Evolutionary conservation across 768 basidiomycete species (phyloP).

Genomic region (Agrocybe pediades): DNA sequence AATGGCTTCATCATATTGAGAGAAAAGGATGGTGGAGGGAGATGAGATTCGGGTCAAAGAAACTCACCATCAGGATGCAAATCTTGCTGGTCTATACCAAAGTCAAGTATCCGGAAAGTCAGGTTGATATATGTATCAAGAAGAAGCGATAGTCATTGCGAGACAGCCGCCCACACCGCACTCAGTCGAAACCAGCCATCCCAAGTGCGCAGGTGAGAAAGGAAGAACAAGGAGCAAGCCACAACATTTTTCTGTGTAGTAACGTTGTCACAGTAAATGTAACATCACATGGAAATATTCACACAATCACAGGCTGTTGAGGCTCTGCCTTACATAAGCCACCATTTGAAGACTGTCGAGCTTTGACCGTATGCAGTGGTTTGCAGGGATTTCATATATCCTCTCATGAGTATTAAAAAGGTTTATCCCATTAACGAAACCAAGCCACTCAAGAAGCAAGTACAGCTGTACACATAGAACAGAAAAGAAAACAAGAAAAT

Average conservation of each 20-base stretch:
- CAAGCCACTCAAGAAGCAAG: slow-evolving; percentile 13
- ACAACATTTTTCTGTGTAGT: not conserved
- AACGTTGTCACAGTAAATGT: not conserved
- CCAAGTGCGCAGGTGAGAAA: not conserved
- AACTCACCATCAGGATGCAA: slow-evolving; percentile 5
- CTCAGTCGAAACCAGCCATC: not conserved
- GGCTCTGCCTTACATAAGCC: not conserved
- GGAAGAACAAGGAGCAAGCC: not conserved
- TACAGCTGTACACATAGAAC: slow-evolving; percentile 10
- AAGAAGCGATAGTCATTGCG: not conserved
- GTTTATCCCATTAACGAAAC: too few relatives aligned
- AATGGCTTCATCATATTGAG: slow-evolving; percentile 24
- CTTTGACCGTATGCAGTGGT: too few relatives aligned
- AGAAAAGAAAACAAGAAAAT: slow-evolving; percentile 5
- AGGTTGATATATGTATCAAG: not conserved
- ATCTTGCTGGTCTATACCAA: not conserved
- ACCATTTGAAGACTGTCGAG: slow-evolving; percentile 3
- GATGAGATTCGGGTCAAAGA: not conserved
- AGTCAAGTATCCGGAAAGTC: not conserved
- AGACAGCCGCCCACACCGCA: too few relatives aligned
- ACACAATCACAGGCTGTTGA: not conserved
- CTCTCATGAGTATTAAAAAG: too few relatives aligned
- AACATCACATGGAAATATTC: not conserved
- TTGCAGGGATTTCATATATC: too few relatives aligned
- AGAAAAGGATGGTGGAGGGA: slow-evolving; percentile 2